phyloP scores from a whole-genome alignment of 441 rosid genomes.

The Corymbia citriodora region DNA sequence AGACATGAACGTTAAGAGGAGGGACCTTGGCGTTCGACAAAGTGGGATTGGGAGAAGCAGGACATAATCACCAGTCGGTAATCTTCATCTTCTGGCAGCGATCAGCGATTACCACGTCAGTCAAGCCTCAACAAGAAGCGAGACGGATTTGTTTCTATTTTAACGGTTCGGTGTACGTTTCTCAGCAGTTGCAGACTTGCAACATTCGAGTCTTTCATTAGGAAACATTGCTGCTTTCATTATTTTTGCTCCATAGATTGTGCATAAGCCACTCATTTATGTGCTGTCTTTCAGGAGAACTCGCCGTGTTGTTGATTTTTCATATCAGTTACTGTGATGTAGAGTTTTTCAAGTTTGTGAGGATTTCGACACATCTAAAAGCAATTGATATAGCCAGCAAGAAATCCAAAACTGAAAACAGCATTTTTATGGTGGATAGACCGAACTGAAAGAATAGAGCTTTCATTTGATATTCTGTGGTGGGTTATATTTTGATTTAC shows the following conservation, averaged over 20 bases:
- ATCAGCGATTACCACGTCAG: background rate
- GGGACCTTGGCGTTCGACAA: constrained; percentile 15
- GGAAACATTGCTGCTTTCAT: background rate
- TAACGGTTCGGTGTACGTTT: background rate
- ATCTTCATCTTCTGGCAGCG: background rate
- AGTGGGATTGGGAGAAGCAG: constrained; percentile 41
- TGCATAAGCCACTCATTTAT: background rate
- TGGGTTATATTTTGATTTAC: background rate
- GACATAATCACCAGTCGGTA: background rate
- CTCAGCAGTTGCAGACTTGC: constrained; percentile 24
- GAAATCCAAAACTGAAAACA: background rate
- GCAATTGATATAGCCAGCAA: background rate
- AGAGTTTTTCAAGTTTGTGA: background rate
- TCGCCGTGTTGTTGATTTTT: background rate
- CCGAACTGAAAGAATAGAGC: background rate
- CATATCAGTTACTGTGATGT: background rate
- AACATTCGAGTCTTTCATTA: background rate
- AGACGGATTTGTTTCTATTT: background rate
- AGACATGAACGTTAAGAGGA: constrained; percentile 21
- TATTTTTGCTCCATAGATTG: background rate
- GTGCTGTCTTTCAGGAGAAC: background rate
- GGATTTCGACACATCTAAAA: background rate
- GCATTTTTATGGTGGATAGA: background rate
- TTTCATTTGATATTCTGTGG: background rate
- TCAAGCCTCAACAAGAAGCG: background rate